A percentile compares a stretch with the other conserved stretches of the same genome.
Evolutionary conservation across 306 rosid species (phyloP).

Genomic region (Lagenaria siceraria): DNA sequence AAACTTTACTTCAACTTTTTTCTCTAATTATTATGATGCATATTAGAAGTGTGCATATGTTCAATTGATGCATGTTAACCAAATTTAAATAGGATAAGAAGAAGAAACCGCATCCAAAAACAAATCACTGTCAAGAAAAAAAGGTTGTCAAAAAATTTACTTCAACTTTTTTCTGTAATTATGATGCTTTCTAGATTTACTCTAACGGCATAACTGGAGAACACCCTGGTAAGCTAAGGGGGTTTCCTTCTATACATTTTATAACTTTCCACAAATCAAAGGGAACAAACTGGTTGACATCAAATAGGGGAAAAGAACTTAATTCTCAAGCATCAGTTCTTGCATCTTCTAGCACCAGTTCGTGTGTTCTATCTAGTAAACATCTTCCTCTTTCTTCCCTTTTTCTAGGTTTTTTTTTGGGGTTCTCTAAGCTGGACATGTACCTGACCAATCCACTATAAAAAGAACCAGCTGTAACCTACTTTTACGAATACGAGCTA

Average conservation of each 20-base stretch:
- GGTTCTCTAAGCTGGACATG: background rate
- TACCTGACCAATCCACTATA: background rate
- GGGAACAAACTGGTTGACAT: no score
- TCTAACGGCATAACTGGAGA: background rate
- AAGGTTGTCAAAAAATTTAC: background rate
- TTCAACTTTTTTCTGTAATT: background rate
- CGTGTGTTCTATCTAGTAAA: background rate
- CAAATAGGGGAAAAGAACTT: background rate
- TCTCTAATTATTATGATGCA: no score
- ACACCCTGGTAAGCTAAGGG: background rate
- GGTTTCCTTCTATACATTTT: background rate
- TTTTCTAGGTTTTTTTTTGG: background rate
- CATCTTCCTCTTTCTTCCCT: background rate
- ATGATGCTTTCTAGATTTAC: background rate
- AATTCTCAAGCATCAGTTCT: background rate
- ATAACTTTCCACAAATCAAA: background rate
- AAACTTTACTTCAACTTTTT: no score
- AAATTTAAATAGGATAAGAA: no score
- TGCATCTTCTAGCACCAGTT: background rate
- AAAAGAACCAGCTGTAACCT: background rate
- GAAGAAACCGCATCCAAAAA: no score
- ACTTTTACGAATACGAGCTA: background rate
- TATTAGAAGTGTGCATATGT: background rate
- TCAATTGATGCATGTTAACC: background rate
- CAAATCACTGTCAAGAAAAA: background rate